Conservation (phyloP, 2,329 filamentous ascomycete species). For the Teratosphaeriaceae sp. region DNA sequence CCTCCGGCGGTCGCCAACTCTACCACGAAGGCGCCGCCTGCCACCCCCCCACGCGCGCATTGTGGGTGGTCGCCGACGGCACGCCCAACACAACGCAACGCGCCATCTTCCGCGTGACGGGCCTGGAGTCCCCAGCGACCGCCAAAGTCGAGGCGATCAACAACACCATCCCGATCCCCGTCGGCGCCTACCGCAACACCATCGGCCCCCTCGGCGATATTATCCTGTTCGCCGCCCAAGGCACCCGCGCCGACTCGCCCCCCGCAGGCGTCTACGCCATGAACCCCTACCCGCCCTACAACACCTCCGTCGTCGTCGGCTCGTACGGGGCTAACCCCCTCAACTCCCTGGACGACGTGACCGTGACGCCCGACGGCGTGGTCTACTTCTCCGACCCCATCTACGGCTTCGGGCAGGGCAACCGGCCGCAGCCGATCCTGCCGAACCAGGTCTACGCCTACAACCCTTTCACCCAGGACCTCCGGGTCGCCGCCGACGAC, state of each 20-base stretch:
- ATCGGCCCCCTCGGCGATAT: conserved; percentile 1
- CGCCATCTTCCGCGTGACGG: conserved; percentile 1
- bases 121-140: background rate
- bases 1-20: background rate
- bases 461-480: conserved; percentile 1
- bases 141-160: background rate
- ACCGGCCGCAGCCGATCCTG: background rate
- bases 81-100: background rate
- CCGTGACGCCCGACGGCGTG: conserved; percentile 1
- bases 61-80: conserved; percentile 4
- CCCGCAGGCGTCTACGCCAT: conserved; percentile 3
- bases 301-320: conserved; percentile 4
- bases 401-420: conserved; percentile 1
- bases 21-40: conserved; percentile 6
- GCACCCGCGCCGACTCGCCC: background rate
- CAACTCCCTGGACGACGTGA: conserved; percentile 6
- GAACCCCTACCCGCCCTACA: conserved; percentile 6
- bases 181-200: background rate
- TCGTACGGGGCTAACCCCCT: conserved; percentile 1
- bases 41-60: background rate
- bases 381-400: conserved; percentile 1
- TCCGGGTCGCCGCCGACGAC: conserved; percentile 2
- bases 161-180: background rate
- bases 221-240: conserved; percentile 5
- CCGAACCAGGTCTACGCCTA: conserved; percentile 5